A percentile compares a stretch with the other conserved stretches of the same genome.
Evolutionary conservation across 1,284 basidiomycete species (phyloP).

Genomic region (Cryptococcus hybrid): DNA sequence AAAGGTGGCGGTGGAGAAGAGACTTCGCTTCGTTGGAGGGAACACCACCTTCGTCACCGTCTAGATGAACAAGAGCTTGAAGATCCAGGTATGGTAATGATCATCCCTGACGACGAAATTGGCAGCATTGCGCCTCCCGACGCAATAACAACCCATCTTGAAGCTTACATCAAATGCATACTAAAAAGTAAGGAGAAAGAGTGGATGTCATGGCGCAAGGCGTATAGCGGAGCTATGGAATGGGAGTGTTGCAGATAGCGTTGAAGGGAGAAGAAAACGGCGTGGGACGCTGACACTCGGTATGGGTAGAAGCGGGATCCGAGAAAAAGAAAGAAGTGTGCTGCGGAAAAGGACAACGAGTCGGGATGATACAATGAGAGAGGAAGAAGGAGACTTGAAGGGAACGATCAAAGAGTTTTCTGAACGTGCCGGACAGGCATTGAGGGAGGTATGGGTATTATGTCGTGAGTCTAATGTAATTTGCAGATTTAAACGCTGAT

Average conservation of each 20-base stretch:
- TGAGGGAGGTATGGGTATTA: constrained; percentile 34
- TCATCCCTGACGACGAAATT: constrained; percentile 33
- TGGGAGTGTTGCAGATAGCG: constrained; percentile 19
- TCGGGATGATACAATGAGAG: constrained; percentile 14
- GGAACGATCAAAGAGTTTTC: constrained; percentile 35
- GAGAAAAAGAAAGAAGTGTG: constrained; percentile 3
- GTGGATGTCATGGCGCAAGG: constrained; percentile 40
- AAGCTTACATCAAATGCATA: constrained; percentile 41
- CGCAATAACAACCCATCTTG: constrained; percentile 37
- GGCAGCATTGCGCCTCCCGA: constrained; percentile 34
- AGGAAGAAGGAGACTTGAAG: constrained; percentile 16
- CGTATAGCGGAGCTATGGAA: constrained; percentile 41
- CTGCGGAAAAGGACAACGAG: constrained; percentile 14
- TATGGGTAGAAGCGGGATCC: not conserved
- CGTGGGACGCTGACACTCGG: not conserved
- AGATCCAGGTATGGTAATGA: constrained; percentile 31
- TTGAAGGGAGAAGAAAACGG: constrained; percentile 3
- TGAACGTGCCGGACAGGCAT: constrained; percentile 30
- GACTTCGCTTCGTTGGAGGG: constrained; percentile 36
- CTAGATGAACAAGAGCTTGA: constrained; percentile 10
- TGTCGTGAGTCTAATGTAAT: constrained; percentile 23
- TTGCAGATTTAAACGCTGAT: constrained; percentile 1
- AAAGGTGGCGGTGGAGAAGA: constrained; percentile 36
- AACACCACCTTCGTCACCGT: constrained; percentile 34
- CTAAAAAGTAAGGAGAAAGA: constrained; percentile 42